Evolutionary conservation across 1,284 basidiomycete genomes (phyloP), one percentile per base, ranked within the genome.

Genomic region (Takashimella koratensis): DNA sequence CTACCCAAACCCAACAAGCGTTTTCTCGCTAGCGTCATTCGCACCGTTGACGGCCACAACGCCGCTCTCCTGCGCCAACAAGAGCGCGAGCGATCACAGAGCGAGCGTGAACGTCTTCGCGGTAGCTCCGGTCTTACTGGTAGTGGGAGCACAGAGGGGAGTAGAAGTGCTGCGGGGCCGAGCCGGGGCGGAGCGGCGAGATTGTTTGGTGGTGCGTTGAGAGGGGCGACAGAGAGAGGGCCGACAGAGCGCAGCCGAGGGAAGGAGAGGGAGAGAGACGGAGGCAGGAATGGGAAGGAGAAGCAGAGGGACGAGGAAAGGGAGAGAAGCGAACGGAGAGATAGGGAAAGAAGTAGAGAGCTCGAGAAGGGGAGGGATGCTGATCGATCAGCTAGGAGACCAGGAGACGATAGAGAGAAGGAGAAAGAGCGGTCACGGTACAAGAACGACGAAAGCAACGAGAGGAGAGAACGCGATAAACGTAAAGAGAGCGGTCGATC

Each of bases 1-100:
- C 85, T 82, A 1, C 89, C 88, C 0, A 84, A 82, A 63, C 75
- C 92, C n/a, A 95, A 95, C 78, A 96, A 94, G 69, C 86, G 90
- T 1, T 96, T 96, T 74, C 78, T 96, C 20, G 83, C 85, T 0
- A 86, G 86, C 22, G 90, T 96, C 56, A 92, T 96, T 52, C 84
- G 85, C 56, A 90, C 83, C 59, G 94, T 93, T 3, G 91, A 93
- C 67, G 90, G 92, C 53, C 93, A 96, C 70, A 96, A 96, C 73
- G 84, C 85, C 71, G 84, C 87, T 12, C 78, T 96, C 19, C 76
- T 92, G 8, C 81, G 84, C 42, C 82, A 86, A 19, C 90, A 96
- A 74, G 85, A 86, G 0, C 74, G 82, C 19, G 84, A 25, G 88
- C 88, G 0, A 79, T 86, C 59, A 86, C 88, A 60, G 80, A 85